A percentile compares a stretch with the other conserved stretches of the same genome.
phyloP scores from a whole-genome alignment of 441 rosid species.

The Syzygium malaccense region DNA sequence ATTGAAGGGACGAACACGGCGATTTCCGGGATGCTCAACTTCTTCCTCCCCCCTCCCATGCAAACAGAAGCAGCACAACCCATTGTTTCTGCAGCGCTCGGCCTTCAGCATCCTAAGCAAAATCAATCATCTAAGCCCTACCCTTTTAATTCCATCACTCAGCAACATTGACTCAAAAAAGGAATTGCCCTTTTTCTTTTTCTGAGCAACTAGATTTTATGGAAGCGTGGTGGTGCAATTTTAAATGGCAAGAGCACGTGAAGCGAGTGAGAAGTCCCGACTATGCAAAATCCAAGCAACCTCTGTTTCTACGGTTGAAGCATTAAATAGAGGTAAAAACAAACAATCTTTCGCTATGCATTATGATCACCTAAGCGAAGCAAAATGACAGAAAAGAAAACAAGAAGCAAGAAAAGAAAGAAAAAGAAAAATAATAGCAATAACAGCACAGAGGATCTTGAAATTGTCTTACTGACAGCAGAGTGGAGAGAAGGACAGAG shows the following conservation, averaged over 20 bases:
- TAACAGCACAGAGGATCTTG: conserved; percentile 2
- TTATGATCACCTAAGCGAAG: not conserved
- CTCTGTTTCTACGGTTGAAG: not conserved
- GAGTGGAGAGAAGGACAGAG: conserved; percentile 2
- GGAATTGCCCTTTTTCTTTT: not conserved
- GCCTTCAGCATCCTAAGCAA: conserved; percentile 22
- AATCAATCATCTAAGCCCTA: not conserved
- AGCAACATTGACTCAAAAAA: not conserved
- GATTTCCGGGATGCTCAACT: conserved; percentile 44
- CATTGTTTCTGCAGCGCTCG: conserved; percentile 37
- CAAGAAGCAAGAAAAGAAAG: not conserved
- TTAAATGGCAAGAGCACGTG: not conserved
- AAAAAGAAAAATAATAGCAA: not conserved
- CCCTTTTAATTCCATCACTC: not conserved
- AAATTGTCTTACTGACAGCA: conserved; percentile 17
- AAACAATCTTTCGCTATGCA: not conserved
- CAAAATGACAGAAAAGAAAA: not conserved
- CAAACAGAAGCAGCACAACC: conserved; percentile 73
- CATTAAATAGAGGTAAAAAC: not conserved
- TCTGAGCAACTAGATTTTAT: not conserved
- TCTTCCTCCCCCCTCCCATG: conserved; percentile 44
- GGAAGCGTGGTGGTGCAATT: not conserved
- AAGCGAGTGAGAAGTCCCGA: not conserved
- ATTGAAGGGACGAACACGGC: conserved; percentile 61
- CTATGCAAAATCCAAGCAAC: not conserved